phyloP scores from a whole-genome alignment of 2,329 filamentous ascomycete species.

The Venturiaceae sp. region DNA sequence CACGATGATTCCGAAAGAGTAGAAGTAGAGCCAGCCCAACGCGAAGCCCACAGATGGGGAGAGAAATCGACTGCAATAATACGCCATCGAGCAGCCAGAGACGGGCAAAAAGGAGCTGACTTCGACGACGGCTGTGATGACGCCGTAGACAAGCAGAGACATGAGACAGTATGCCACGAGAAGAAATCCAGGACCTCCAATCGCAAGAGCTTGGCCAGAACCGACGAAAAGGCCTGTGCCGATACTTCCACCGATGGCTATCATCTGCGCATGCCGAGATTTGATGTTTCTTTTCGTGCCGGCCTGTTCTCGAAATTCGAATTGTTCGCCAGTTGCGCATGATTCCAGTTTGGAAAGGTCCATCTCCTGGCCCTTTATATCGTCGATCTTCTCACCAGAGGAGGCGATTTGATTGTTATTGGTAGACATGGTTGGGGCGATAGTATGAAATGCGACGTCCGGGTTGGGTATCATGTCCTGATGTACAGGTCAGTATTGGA shows the following conservation, averaged over 20 bases:
- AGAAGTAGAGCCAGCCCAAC: constrained; percentile 23
- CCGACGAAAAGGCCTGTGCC: constrained; percentile 29
- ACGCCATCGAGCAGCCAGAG: constrained; percentile 65
- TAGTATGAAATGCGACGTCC: no score
- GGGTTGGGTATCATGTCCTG: no score
- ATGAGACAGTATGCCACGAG: constrained; percentile 12
- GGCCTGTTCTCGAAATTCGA: no score
- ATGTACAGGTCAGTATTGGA: no score
- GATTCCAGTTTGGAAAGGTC: no score
- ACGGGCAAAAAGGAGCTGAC: constrained; percentile 64
- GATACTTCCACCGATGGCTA: constrained; percentile 35
- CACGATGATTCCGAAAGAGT: constrained; percentile 22
- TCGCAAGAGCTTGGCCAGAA: constrained; percentile 25
- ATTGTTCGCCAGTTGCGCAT: no score
- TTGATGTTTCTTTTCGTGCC: constrained; percentile 29
- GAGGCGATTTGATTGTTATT: no score
- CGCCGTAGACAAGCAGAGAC: constrained; percentile 40
- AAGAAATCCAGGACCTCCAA: constrained; percentile 24
- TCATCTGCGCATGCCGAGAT: constrained; percentile 49
- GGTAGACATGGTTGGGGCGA: no score
- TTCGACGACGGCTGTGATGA: constrained; percentile 68
- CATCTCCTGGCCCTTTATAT: no score
- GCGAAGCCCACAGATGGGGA: constrained; percentile 33
- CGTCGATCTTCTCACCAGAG: no score
- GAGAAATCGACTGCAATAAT: constrained; percentile 46